phyloP scores from a whole-genome alignment of 169 alveolate species.

The Plasmodium knowlesi region DNA sequence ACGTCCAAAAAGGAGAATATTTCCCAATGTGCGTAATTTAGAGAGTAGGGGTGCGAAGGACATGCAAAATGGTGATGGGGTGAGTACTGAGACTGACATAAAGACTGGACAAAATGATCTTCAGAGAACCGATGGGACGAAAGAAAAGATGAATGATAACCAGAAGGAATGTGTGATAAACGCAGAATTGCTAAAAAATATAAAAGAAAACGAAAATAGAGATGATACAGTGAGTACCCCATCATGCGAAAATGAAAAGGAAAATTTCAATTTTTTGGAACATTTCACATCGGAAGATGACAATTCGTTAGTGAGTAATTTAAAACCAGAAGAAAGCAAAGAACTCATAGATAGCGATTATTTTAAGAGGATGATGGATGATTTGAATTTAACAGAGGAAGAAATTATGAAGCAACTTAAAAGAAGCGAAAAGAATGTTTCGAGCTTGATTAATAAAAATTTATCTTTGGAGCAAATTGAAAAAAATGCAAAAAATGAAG shows the following conservation, averaged over 20 bases:
- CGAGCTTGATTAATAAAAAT: slow-evolving; percentile 50
- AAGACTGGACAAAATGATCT: not conserved
- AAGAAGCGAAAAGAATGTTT: slow-evolving; percentile 52
- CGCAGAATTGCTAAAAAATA: not conserved
- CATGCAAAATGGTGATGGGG: not conserved
- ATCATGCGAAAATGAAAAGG: slow-evolving; percentile 1
- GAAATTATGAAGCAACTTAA: slow-evolving; percentile 24
- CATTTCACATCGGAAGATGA: slow-evolving; percentile 19
- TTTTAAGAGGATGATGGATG: slow-evolving; percentile 54
- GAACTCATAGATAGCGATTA: slow-evolving; percentile 39
- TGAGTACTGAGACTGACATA: too few species aligned
- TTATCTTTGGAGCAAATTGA: slow-evolving; percentile 52
- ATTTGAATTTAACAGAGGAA: slow-evolving; percentile 52
- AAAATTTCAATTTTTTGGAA: slow-evolving; percentile 10
- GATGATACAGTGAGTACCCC: not conserved
- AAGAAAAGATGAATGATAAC: not conserved
- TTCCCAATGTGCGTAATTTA: not conserved
- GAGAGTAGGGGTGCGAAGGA: not conserved
- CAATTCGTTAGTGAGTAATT: slow-evolving; percentile 29
- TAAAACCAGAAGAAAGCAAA: slow-evolving; percentile 63
- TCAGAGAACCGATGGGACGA: not conserved
- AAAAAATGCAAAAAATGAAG: slow-evolving; percentile 63
- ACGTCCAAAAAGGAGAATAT: not conserved
- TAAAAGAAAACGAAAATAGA: slow-evolving; percentile 8
- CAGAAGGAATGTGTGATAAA: not conserved